A percentile compares a stretch with the other conserved stretches of the same genome.
Conservation (phyloP, 148 eudicot species). For the Silene conica region DNA sequence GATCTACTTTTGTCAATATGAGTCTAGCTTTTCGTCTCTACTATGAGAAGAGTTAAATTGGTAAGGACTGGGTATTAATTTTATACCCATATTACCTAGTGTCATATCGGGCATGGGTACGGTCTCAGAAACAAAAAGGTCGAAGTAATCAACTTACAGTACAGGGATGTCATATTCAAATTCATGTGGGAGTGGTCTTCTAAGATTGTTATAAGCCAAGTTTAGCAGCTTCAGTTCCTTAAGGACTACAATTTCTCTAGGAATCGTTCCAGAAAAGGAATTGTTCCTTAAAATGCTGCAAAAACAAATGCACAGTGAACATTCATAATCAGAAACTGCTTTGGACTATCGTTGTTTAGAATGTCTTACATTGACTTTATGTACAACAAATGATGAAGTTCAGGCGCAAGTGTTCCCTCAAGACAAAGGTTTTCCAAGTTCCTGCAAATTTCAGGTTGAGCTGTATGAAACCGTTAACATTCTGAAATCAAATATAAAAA, state of each 20-base stretch:
- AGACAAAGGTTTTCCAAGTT: slow-evolving; percentile 65
- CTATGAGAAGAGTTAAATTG: not conserved
- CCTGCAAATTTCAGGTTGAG: slow-evolving; percentile 38
- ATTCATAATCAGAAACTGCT: not conserved
- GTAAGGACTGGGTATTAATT: not conserved
- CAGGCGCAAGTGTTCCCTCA: slow-evolving; percentile 66
- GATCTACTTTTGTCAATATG: not conserved
- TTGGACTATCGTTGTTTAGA: not conserved
- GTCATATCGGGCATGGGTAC: not conserved
- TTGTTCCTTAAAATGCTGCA: slow-evolving; percentile 74
- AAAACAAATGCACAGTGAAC: slow-evolving; percentile 14
- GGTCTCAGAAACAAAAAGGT: not conserved
- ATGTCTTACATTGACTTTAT: slow-evolving; percentile 63
- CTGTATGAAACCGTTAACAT: not conserved
- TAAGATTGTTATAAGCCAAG: slow-evolving; percentile 58
- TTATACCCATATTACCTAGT: not conserved
- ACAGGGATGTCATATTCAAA: slow-evolving; percentile 35
- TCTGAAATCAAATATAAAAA: not conserved
- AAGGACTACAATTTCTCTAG: slow-evolving; percentile 48
- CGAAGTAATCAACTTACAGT: slow-evolving; percentile 43
- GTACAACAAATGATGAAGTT: slow-evolving; percentile 51
- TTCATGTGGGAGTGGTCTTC: slow-evolving; percentile 38
- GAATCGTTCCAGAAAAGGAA: slow-evolving; percentile 71
- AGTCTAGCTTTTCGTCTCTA: not conserved
- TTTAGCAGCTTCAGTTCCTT: slow-evolving; percentile 65